These are phyloP conservation scores for Delphinella strobiligena DNA, from an alignment of 2,329 filamentous ascomycete species.

Conservation along the genomic window DNA sequence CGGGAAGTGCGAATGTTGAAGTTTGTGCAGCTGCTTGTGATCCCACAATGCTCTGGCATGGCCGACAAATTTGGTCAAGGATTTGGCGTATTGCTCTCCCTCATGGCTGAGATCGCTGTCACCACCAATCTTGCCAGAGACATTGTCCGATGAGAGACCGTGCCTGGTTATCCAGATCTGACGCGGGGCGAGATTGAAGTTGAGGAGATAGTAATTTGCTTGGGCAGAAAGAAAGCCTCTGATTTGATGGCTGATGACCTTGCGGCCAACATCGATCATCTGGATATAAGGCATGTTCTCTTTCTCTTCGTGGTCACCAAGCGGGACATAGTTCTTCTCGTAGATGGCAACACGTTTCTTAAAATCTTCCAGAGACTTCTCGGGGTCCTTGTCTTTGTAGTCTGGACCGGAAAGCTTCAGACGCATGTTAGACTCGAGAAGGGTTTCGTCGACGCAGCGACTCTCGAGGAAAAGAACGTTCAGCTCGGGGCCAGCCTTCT, in stretches of 20 bases:
- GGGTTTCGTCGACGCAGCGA: slow-evolving; percentile 70
- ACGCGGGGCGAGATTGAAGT: slow-evolving; percentile 88
- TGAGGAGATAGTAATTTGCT: slow-evolving; percentile 87
- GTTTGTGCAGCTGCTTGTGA: slow-evolving; percentile 66
- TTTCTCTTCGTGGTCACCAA: slow-evolving; percentile 83
- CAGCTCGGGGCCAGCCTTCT: slow-evolving; percentile 69
- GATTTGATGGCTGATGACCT: slow-evolving; percentile 81
- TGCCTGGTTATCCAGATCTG: slow-evolving; percentile 98
- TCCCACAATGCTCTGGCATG: slow-evolving; percentile 72
- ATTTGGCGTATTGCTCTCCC: slow-evolving; percentile 65
- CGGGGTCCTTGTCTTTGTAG: slow-evolving; percentile 86
- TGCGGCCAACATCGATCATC: slow-evolving; percentile 95
- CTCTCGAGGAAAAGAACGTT: slow-evolving; percentile 94
- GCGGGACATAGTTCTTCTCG: slow-evolving; percentile 82
- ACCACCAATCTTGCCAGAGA: slow-evolving; percentile 78
- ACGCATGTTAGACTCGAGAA: slow-evolving; percentile 93
- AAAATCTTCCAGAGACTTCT: slow-evolving; percentile 77
- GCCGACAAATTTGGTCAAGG: slow-evolving; percentile 74
- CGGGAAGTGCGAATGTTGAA: slow-evolving; percentile 69
- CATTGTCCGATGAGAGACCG: slow-evolving; percentile 81
- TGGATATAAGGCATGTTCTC: slow-evolving; percentile 90
- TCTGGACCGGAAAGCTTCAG: slow-evolving; percentile 91
- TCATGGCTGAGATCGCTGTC: slow-evolving; percentile 74
- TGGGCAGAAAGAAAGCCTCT: slow-evolving; percentile 85
- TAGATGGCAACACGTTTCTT: slow-evolving; percentile 86